Evolutionary conservation across 805 yeast species (phyloP).

Genomic region (Hanseniaspora lachancei): DNA sequence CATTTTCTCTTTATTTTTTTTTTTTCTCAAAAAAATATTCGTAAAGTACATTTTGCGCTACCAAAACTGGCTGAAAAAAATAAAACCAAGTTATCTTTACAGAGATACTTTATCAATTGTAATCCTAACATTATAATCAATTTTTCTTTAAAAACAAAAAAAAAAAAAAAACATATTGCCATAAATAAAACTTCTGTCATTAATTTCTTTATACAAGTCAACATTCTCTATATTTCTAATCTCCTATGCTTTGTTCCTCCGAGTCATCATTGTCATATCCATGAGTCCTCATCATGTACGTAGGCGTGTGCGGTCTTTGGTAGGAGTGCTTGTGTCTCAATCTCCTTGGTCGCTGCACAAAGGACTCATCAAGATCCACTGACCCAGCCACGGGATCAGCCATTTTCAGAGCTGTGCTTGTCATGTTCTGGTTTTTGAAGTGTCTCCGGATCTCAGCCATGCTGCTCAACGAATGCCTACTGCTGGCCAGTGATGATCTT

Average conservation of each 20-base stretch:
- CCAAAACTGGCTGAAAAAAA: too few species aligned
- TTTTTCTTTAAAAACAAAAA: too few species aligned
- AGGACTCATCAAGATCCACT: slow-evolving; percentile 2
- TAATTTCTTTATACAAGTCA: background rate
- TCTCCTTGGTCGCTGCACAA: background rate
- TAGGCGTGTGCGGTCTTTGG: background rate
- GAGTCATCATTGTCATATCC: slow-evolving; percentile 4
- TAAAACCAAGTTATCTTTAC: too few species aligned
- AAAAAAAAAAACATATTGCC: background rate
- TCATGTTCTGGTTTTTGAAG: slow-evolving; percentile 4
- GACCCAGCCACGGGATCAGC: slow-evolving; percentile 13
- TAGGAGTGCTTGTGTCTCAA: background rate
- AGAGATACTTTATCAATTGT: too few species aligned
- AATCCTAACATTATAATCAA: too few species aligned
- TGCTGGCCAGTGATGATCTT: slow-evolving; percentile 3
- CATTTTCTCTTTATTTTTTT: too few species aligned
- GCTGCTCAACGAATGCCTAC: slow-evolving; percentile 3
- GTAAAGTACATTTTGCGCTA: too few species aligned
- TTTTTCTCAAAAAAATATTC: too few species aligned
- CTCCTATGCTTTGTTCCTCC: slow-evolving; percentile 10
- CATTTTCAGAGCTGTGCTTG: slow-evolving; percentile 7
- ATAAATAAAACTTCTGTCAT: too few species aligned
- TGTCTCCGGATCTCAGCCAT: slow-evolving; percentile 1
- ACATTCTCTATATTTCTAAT: background rate
- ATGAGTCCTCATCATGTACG: background rate